Evolutionary conservation across 306 rosid species (phyloP).

Genomic region (Erythrophleum fordii): DNA sequence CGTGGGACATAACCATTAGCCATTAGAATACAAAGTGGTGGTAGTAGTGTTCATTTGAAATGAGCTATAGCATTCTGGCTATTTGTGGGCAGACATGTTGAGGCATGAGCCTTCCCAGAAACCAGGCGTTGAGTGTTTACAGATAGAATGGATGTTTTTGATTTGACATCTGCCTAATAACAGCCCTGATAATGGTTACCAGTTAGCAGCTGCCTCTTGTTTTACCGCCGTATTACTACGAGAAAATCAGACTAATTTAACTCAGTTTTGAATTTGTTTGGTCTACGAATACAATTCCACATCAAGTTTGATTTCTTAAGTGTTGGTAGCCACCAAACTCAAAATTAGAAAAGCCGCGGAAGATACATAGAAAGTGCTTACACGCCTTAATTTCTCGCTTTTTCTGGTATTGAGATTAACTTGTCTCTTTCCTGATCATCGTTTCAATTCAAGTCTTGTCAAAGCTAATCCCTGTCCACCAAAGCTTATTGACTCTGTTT

Average conservation of each 20-base stretch:
- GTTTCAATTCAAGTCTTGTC: neutral
- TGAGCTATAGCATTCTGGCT: too few species aligned
- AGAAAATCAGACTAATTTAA: neutral
- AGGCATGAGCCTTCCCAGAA: constrained; percentile 24
- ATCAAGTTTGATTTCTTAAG: neutral
- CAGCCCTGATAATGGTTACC: neutral
- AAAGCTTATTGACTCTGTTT: neutral
- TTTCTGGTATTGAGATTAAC: neutral
- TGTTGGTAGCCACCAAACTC: neutral
- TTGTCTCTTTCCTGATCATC: neutral
- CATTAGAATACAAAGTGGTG: too few species aligned
- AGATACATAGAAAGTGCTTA: constrained; percentile 36
- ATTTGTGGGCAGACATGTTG: neutral
- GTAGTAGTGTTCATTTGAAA: too few species aligned
- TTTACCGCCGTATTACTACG: neutral
- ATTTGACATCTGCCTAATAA: constrained; percentile 22
- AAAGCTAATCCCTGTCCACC: constrained; percentile 12
- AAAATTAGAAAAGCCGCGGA: constrained; percentile 1
- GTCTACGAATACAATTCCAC: neutral
- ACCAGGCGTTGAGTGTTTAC: neutral
- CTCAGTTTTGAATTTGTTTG: constrained; percentile 12
- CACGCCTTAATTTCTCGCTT: neutral
- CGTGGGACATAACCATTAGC: too few species aligned
- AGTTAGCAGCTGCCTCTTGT: neutral
- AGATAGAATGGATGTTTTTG: neutral